Evolutionary conservation across 2,329 filamentous ascomycete species (phyloP).

Genomic region (Fusarium mangiferae): DNA sequence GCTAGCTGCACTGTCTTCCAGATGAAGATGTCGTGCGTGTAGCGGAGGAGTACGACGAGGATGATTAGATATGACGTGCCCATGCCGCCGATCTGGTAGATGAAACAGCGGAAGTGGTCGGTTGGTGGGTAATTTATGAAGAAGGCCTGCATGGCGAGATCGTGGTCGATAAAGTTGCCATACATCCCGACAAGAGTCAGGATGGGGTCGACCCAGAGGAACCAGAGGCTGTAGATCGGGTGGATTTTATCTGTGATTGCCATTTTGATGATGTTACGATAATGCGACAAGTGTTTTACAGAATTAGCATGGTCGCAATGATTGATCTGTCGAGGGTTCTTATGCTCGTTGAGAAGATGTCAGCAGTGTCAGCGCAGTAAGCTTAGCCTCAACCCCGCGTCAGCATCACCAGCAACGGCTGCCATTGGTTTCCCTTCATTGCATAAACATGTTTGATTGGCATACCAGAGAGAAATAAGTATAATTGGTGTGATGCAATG

Average conservation of each 20-base stretch:
- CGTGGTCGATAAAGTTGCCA: slow-evolving; percentile 31
- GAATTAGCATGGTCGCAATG: fast-evolving
- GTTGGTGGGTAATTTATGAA: slow-evolving; percentile 10
- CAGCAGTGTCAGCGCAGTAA: slow-evolving; percentile 3
- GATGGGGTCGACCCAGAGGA: slow-evolving; percentile 40
- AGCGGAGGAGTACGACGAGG: slow-evolving; percentile 18
- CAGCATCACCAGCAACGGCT: neutral
- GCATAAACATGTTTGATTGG: too few species aligned
- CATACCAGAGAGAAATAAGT: fast-evolving
- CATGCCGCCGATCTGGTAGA: slow-evolving; percentile 43
- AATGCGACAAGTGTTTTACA: neutral
- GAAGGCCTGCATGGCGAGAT: slow-evolving; percentile 24
- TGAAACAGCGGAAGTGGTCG: slow-evolving; percentile 23
- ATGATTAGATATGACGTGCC: slow-evolving; percentile 27
- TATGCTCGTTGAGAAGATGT: neutral
- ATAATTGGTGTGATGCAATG: fast-evolving
- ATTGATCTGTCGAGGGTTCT: neutral
- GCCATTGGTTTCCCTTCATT: neutral
- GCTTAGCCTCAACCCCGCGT: neutral
- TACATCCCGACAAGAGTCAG: slow-evolving; percentile 32
- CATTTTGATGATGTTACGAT: neutral
- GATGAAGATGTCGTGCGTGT: slow-evolving; percentile 35
- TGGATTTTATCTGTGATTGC: slow-evolving; percentile 25
- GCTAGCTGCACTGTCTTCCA: slow-evolving; percentile 37
- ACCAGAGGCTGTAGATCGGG: slow-evolving; percentile 31